A percentile compares a stretch with the other conserved stretches of the same genome.
phyloP scores from a whole-genome alignment of 345 rosid genomes.

The Eucalyptus tenuipes region DNA sequence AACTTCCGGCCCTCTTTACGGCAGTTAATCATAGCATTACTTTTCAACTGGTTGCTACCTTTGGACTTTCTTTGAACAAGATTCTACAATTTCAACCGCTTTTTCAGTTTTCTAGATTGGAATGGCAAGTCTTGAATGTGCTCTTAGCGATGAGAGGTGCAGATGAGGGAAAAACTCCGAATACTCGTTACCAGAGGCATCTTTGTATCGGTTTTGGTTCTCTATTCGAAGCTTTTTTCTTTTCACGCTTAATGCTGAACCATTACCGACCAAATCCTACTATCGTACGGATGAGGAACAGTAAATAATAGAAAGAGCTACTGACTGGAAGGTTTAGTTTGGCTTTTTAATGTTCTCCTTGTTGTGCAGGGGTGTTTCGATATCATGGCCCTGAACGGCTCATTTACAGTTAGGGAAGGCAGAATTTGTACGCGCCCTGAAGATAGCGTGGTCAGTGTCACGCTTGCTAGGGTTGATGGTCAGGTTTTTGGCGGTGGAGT shows the following conservation, averaged over 20 bases:
- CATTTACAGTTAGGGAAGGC: background rate
- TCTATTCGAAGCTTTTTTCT: background rate
- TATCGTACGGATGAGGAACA: background rate
- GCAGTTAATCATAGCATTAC: background rate
- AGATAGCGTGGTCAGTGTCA: slow-evolving; percentile 1
- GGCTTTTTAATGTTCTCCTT: background rate
- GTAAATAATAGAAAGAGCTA: background rate
- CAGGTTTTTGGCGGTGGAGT: slow-evolving; percentile 28
- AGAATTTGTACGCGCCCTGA: background rate
- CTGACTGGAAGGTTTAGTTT: background rate
- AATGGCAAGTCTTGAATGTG: background rate
- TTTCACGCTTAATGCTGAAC: background rate
- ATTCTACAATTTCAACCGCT: background rate
- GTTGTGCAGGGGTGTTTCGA: slow-evolving; percentile 4
- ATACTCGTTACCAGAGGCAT: background rate
- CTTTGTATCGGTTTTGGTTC: background rate
- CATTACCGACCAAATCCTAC: background rate
- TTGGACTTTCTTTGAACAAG: background rate
- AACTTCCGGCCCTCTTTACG: too few relatives aligned
- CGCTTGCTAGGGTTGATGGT: slow-evolving; percentile 18
- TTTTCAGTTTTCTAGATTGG: background rate
- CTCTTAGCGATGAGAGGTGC: background rate
- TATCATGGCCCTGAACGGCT: slow-evolving; percentile 16
- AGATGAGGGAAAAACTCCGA: background rate
- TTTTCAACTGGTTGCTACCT: background rate